A percentile compares a stretch with the other conserved stretches of the same genome.
These are phyloP conservation scores for Suhomyces choctaworum DNA, from an alignment of 1,139 yeast genomes.

Conservation along the genomic window DNA sequence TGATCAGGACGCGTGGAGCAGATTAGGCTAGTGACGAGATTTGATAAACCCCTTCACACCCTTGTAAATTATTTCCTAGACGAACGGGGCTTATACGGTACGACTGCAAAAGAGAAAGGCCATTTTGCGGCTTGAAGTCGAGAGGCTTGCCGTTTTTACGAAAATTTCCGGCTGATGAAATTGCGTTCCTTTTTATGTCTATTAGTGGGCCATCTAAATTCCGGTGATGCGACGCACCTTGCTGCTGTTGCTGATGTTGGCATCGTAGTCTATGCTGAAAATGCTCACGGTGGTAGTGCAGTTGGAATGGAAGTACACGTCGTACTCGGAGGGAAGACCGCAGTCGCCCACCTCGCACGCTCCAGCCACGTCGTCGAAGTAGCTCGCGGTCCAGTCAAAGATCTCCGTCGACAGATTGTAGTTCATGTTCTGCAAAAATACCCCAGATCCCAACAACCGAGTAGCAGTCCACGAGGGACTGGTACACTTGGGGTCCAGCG, in stretches of 20 bases:
- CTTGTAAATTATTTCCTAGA: too few relatives aligned
- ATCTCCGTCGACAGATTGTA: conserved; percentile 26
- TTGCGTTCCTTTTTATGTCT: too few relatives aligned
- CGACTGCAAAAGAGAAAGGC: too few relatives aligned
- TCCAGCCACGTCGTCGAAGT: conserved; percentile 20
- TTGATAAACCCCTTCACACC: too few relatives aligned
- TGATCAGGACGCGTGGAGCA: too few relatives aligned
- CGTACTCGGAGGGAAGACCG: conserved; percentile 33
- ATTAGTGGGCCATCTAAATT: too few relatives aligned
- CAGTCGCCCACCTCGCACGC: conserved; percentile 36
- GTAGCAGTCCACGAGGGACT: conserved; percentile 39
- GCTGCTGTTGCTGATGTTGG: conserved; percentile 25
- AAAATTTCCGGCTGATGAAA: too few relatives aligned
- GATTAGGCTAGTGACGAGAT: too few relatives aligned
- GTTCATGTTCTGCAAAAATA: conserved; percentile 26
- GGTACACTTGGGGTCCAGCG: conserved; percentile 28
- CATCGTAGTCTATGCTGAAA: conserved; percentile 44
- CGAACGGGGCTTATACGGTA: too few relatives aligned
- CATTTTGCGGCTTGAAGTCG: too few relatives aligned
- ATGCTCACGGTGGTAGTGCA: conserved; percentile 38
- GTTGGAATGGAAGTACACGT: conserved; percentile 18
- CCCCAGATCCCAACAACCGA: conserved; percentile 41
- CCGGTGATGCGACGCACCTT: conserved; percentile 19
- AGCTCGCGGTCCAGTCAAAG: conserved; percentile 25
- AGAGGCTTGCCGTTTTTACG: too few relatives aligned